Evolutionary conservation across 2,329 filamentous ascomycete genomes (phyloP), one percentile per base, ranked within the genome.

Genomic region (Alternaria consortialis): DNA sequence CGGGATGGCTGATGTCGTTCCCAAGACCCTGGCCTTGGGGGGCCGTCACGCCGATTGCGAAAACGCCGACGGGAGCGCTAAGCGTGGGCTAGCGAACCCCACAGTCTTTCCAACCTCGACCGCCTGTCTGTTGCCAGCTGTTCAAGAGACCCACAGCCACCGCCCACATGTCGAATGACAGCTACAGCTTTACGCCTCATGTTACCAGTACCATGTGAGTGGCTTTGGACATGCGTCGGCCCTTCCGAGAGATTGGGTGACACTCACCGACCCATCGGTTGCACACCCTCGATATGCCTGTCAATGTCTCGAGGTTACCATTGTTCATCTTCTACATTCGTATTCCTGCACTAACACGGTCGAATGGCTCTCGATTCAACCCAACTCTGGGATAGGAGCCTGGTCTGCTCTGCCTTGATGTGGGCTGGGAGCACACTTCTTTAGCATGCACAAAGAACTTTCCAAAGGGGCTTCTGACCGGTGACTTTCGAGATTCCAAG

Each of bases 21-120:
- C 65, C 65, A 65, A 48, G 23, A 37, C 65, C 65, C 61, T 58
- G 65, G 65, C 53, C 58, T 63, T 65, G 64, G 64, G 34, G 55
- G 60, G 57, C 59, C 50, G 64, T 60, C 61, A 60, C 58, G 64
- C 58, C 53, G 47, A 60, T 40, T 12, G 53, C 58, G 58, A 58
- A 58, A 25, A 43, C 47, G 47, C 53, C 54, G 54, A 58, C 60
- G 64, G 64, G 64, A 60, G 58, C 53, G 51, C 62, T 65, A 61
- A 25, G 27, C 61, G 42, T 39, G 39, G 53, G 31, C 60, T 57
- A 56, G 63, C 48, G 44, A 63, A 53, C 54, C 63, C 60, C 60
- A 60, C 63, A 61, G 57, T 20, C 46, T 37, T 25, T 51, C 46
- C 27, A 54, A 55, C 53, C 42, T 60, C 48, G 46, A 65, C 63